Base-by-base conservation (phyloP, 2,329 filamentous ascomycete species). In the Colletotrichum theobromicola region DNA sequence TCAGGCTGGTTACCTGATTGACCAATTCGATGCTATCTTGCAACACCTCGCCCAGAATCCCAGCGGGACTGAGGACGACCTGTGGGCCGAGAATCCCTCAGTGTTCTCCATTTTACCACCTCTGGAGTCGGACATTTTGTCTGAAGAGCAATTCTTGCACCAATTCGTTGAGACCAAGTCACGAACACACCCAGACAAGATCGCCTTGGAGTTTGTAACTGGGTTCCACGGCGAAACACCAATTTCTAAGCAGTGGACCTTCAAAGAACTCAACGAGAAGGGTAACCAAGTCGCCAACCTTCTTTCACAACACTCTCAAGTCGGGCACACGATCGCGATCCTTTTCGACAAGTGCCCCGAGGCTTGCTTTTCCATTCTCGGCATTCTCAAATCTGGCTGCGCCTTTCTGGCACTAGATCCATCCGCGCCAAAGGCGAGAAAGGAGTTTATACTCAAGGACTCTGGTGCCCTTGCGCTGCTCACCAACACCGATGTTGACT, bases 271-370 rank as follows among this genome's bases (percentile, higher is more conserved):
- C 1, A 85, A 98, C 77, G 80, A 87, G 1, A 90, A 93, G 77
- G 94, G 93, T 1, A 96, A 97, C 78, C 89, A 88, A 76, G 88
- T 97, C 18, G 94, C 94, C 0, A 88, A 93, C 67, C 81, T 96
- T 15, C 85, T 98, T 2, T 80, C 86, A 2, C 77, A 82, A 0
- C 82, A 87, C 24, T 88, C 91, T 1, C 76, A 81, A 0, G 85
- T 90, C 0, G 93, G 94, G 1, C 85, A 80, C 30, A 91, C 96
- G 6, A 87, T 98, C 26, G 94, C 92, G 1, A 88, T 96, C 10
- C 95, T 94, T 80, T 97, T 97, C 79, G 92, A 95, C 70, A 98
- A 98, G 80, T 96, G 93, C 75, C 93, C 95, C 0, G 93, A 96
- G 80, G 95, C 95, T 0, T 96, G 94, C 46, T 94, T 97, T 78